phyloP scores from a whole-genome alignment of 2,329 filamentous ascomycete species.

The Beauveria sp. region DNA sequence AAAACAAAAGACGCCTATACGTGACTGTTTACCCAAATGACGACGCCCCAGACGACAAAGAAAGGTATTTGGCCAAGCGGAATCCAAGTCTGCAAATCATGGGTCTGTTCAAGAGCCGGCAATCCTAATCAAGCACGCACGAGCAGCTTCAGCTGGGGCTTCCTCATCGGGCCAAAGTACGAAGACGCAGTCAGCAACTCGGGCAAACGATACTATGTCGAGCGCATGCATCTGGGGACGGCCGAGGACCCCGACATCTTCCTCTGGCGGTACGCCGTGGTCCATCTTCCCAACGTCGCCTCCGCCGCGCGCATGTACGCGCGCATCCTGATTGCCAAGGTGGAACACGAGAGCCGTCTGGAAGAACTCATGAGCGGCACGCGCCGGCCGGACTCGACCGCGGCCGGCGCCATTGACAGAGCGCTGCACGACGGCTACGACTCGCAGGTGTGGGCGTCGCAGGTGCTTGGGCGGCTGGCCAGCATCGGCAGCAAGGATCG shows the following conservation, averaged over 20 bases:
- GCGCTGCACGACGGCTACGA: not conserved
- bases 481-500: not conserved
- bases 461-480: slow-evolving; percentile 2
- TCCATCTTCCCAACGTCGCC: not conserved
- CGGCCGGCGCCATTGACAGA: not conserved
- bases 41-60: not conserved
- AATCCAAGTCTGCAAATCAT: not conserved
- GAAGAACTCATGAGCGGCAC: not conserved
- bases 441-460: slow-evolving; percentile 6
- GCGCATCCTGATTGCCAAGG: slow-evolving; percentile 10
- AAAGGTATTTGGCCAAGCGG: not conserved
- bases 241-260: not conserved
- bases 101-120: not conserved
- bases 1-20: slow-evolving; percentile 7
- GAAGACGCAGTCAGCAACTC: slow-evolving; percentile 7
- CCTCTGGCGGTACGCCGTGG: not conserved
- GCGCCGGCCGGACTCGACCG: not conserved
- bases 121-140: not conserved
- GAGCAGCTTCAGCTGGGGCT: slow-evolving; percentile 10
- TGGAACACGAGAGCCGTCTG: slow-evolving; percentile 3
- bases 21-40: slow-evolving; percentile 5
- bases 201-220: slow-evolving; percentile 1
- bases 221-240: not conserved
- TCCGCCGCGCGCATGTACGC: not conserved
- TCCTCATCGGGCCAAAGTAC: slow-evolving; percentile 10